Base-by-base conservation (phyloP, 129 eudicot species). In the Helianthus tuberosus region DNA sequence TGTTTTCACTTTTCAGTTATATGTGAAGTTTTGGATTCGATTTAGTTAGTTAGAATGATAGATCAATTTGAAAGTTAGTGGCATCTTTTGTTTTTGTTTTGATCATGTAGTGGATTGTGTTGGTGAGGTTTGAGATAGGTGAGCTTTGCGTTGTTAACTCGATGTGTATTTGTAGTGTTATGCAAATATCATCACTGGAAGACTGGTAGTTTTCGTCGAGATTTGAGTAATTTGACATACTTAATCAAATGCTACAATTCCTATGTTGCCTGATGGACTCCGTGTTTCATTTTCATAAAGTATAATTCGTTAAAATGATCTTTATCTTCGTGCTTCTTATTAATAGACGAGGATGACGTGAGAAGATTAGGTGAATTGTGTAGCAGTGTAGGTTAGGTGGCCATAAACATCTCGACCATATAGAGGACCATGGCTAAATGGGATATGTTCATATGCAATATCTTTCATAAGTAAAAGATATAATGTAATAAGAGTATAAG, bases 1-100 rank as follows among this genome's bases (percentile, higher is more conserved):
- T 58, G 53, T 57, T 68, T 57, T 68, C 36, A 32, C 6, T 43
- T 43, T 47, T 57, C 48, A 66, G 55, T 75, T 15, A 29, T 1
- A 11, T 4, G 7, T 66, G n/a, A 12, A 52, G 44, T 54, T 63
- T 38, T 35, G 62, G 23, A 68, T 68, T 68, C 17, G 1, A 3
- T 69, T 50, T 17, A 77, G 35, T 77, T 60, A 35, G 63, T 68
- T 69, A 17, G 75, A 68, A 43, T 43, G 47, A 8, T 32, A 32
- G 36, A 32, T 44, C 68, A 67, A 36, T 57, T 67, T 29, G 50
- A 38, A 69, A 35, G 32, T 29, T 76, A 4, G 23, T 43, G 72
- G 49, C 66, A 53, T 73, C 72, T 64, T 75, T 17, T 64, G 46
- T 65, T 75, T 32, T 8, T 32, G 36, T 32, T 32, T 32, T 2